A percentile compares a stretch with the other conserved stretches of the same genome.
Conservation (phyloP, 352 stramenopile species). For the Globisporangium emineosum region DNA sequence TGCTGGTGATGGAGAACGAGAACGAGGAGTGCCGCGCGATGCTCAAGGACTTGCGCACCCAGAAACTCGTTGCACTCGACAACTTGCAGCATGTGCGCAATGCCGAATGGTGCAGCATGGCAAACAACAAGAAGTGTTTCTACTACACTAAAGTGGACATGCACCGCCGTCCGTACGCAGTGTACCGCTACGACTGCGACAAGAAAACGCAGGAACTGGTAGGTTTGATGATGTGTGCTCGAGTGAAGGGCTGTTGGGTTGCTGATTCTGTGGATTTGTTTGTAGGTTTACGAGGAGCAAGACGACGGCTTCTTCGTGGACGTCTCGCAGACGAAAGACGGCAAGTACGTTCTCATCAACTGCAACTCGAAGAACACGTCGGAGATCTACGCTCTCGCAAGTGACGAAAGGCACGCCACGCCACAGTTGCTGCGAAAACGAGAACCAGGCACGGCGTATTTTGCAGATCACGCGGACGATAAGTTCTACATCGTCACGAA, state of each 20-base stretch:
- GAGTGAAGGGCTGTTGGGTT: neutral
- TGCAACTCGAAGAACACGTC: constrained; percentile 86
- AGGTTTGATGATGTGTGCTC: constrained; percentile 7
- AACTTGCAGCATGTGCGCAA: constrained; percentile 56
- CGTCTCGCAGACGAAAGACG: constrained; percentile 83
- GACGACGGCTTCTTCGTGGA: constrained; percentile 84
- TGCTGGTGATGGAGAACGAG: constrained; percentile 72
- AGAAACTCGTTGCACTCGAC: constrained; percentile 30
- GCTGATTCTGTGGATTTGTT: neutral
- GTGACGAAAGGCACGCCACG: constrained; percentile 18
- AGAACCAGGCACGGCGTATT: constrained; percentile 72
- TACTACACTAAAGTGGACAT: constrained; percentile 78
- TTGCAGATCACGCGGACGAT: constrained; percentile 70
- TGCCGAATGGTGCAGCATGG: constrained; percentile 53
- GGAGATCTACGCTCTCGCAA: constrained; percentile 68
- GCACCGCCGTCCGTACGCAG: constrained; percentile 53
- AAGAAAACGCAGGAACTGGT: constrained; percentile 52
- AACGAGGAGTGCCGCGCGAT: constrained; percentile 56
- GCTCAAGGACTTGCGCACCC: constrained; percentile 34
- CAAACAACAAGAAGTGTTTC: constrained; percentile 31
- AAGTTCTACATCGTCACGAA: constrained; percentile 86
- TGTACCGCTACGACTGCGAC: constrained; percentile 62
- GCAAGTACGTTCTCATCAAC: constrained; percentile 77
- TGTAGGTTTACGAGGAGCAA: constrained; percentile 71
- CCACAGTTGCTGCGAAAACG: constrained; percentile 50